Evolutionary conservation across 768 basidiomycete species (phyloP), one percentile per base, ranked within the genome.

Genomic region (Obba rivulosa): DNA sequence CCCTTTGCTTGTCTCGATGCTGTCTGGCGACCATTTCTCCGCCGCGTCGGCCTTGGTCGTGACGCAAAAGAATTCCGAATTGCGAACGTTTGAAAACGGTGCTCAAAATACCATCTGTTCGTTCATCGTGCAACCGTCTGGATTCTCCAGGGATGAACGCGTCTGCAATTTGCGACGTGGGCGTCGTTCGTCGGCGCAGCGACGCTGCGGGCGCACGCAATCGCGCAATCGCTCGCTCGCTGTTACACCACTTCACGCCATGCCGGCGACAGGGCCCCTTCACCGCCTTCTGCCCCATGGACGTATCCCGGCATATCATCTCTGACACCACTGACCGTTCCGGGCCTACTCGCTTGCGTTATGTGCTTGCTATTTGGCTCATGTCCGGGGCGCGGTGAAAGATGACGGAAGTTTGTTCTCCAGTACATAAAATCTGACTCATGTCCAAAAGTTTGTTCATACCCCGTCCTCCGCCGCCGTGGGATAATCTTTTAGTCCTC

Each of bases 201-300:
- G 28, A 13, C 13, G 7, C 28, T 31, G 7, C 28, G 28, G 28
- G 28, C 37, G 37, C 37, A 38, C 7, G n/a, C 37, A 31, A 55
- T 55, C 50, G 54, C 54, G 54, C 54, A 55, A 55, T 55, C 50
- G 50, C 41, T 22, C 25, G 34, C 21, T 41, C 18, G 28, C 37
- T 41, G 35, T 55, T 51, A 55, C 54, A 41, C 43, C 43, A 55
- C 43, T 44, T 51, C 47, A 37, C 54, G 48, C 47, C 50, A 55
- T 55, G 46, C 38, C 37, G n/a, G 37, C 37, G 14, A n/a, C 37
- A 38, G 7, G 21, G 25, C 34, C 34, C 45, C 34, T 51, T 41
- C 34, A 10, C 34, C 40, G 22, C 45, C 45, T 31, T 31, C 34
- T 35, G 22, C 45, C 45, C 13, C 13, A 42, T 38, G n/a, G 21